Percentiles rank a stretch among this genome's conserved stretches.
These are phyloP conservation scores for Fusarium hostae DNA, from an alignment of 2,329 filamentous ascomycete species.

Conservation along the genomic window DNA sequence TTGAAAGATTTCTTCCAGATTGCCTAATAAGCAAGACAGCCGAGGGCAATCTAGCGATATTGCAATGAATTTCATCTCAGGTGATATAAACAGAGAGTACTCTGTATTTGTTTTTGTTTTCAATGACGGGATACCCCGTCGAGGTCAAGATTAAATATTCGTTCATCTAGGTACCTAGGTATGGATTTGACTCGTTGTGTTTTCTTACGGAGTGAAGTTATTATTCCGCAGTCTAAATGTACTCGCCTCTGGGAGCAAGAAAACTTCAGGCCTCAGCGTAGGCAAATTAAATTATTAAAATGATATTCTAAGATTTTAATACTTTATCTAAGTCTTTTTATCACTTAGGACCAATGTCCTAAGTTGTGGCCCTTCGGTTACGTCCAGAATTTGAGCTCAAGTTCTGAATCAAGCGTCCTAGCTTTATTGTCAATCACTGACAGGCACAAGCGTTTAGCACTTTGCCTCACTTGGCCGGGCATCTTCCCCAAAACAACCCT, in stretches of 20 bases:
- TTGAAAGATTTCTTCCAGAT: conserved; percentile 8
- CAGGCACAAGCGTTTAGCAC: conserved; percentile 1
- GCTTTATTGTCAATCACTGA: neutral
- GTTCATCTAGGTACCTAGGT: no score
- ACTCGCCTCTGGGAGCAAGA: neutral
- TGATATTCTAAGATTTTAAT: neutral
- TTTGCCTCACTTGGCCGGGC: conserved; percentile 27
- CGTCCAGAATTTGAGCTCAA: neutral
- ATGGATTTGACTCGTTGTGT: neutral
- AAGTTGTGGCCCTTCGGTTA: neutral
- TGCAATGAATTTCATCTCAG: neutral
- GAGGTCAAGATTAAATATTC: neutral
- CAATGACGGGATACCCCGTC: conserved; percentile 6
- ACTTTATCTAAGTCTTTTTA: neutral
- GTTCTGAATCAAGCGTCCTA: neutral
- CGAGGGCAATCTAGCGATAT: conserved; percentile 21
- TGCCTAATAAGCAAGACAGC: conserved; percentile 13
- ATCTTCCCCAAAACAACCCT: conserved; percentile 18
- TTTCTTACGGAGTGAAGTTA: neutral
- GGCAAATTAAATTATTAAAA: neutral
- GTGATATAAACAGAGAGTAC: neutral
- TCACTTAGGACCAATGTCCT: neutral
- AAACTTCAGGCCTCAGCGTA: neutral
- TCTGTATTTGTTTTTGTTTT: neutral
- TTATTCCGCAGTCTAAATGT: neutral